A percentile compares a stretch with the other conserved stretches of the same genome.
phyloP scores from a whole-genome alignment of 352 stramenopile genomes.

The Phytophthora sp. region DNA sequence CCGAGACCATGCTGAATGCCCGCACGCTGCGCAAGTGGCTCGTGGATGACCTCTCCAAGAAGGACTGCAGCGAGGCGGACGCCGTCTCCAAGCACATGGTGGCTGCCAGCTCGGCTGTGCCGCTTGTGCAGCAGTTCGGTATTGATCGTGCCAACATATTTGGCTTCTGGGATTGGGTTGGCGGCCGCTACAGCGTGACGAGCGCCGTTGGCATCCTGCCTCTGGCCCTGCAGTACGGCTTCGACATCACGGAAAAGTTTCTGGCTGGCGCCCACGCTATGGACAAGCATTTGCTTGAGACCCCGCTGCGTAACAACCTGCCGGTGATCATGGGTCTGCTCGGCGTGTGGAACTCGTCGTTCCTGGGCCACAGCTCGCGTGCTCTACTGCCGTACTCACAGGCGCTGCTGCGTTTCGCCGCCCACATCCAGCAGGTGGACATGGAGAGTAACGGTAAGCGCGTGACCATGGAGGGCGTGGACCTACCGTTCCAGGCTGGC shows the following conservation, averaged over 20 bases:
- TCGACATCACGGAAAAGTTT: constrained; percentile 92
- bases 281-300: constrained; percentile 97
- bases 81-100: constrained; percentile 95
- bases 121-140: constrained; percentile 91
- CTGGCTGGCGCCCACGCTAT: constrained; percentile 96
- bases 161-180: constrained; percentile 99
- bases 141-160: constrained; percentile 97
- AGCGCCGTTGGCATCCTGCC: constrained; percentile 97
- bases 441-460: constrained; percentile 99
- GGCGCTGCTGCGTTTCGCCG: constrained; percentile 94
- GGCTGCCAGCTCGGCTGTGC: constrained; percentile 85
- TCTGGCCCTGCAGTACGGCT: constrained; percentile 96
- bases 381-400: constrained; percentile 94
- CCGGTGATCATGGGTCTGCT: constrained; percentile 97
- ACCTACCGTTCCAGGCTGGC: constrained; percentile 93
- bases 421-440: constrained; percentile 98
- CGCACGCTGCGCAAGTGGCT: constrained; percentile 96
- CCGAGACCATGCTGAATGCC: constrained; percentile 99
- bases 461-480: constrained; percentile 93
- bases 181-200: constrained; percentile 97
- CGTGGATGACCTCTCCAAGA: constrained; percentile 89
- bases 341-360: constrained; percentile 98
- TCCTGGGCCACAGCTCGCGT: constrained; percentile 94
- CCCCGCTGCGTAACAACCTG: constrained; percentile 94
- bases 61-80: constrained; percentile 80